phyloP scores from a whole-genome alignment of 1,284 basidiomycete species.

The Vanrija humicola region DNA sequence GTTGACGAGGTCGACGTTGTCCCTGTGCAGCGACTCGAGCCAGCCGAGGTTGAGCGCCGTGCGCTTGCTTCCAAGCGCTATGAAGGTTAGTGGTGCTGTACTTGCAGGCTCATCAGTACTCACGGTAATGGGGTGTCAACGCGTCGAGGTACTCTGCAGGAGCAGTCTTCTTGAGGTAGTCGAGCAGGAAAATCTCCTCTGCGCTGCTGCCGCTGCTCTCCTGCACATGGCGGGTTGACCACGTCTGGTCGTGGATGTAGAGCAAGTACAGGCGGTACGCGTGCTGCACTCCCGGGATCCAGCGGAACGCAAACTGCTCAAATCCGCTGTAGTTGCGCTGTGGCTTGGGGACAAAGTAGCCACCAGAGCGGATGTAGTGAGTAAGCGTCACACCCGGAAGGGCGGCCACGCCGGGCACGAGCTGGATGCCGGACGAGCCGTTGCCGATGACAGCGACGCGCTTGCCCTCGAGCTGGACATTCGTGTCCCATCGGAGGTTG shows the following conservation, averaged over 20 bases:
- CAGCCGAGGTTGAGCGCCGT: slow-evolving; percentile 1
- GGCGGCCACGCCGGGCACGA: neutral
- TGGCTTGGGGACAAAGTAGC: slow-evolving; percentile 2
- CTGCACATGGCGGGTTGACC: neutral
- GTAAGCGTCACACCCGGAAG: neutral
- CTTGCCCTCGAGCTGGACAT: slow-evolving; percentile 3
- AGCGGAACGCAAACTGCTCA: neutral
- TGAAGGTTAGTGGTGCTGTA: neutral
- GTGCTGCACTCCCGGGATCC: neutral
- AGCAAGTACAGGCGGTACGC: neutral
- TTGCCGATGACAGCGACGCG: slow-evolving; percentile 2
- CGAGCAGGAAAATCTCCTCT: slow-evolving; percentile 1
- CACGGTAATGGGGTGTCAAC: slow-evolving; percentile 1
- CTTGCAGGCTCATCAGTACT: neutral
- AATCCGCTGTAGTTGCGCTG: neutral
- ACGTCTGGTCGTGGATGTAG: neutral
- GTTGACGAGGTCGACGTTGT: slow-evolving; percentile 2
- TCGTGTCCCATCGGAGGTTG: slow-evolving; percentile 35
- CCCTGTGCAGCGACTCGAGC: neutral
- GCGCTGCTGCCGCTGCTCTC: neutral
- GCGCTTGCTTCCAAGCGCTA: slow-evolving; percentile 2
- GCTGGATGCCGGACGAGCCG: slow-evolving; percentile 7
- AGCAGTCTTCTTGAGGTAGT: neutral
- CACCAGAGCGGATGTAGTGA: slow-evolving; percentile 2
- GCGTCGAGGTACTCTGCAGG: slow-evolving; percentile 3